phyloP scores from a whole-genome alignment of 2,329 filamentous ascomycete species.

The Ophiostoma sp. region DNA sequence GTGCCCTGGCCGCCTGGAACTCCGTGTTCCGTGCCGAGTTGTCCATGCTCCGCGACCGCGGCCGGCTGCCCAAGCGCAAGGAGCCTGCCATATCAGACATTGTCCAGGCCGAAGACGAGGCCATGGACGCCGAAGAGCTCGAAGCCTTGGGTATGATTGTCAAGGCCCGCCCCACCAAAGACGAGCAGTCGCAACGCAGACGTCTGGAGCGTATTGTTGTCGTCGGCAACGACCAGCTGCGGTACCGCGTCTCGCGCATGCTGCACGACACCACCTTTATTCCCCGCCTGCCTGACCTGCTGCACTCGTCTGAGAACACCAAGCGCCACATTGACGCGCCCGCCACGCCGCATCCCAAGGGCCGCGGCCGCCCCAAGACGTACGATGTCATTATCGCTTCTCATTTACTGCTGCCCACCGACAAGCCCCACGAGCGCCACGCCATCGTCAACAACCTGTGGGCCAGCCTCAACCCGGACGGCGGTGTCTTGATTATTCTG shows the following conservation, averaged over 20 bases:
- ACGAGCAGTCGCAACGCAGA: conserved; percentile 54
- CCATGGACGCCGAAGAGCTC: conserved; percentile 41
- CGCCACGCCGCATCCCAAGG: conserved; percentile 44
- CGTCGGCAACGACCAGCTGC: conserved; percentile 71
- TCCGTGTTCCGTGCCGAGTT: conserved; percentile 80
- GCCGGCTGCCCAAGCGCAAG: conserved; percentile 55
- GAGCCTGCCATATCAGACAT: conserved; percentile 33
- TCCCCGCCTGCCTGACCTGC: conserved; percentile 84
- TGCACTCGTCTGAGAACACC: conserved; percentile 63
- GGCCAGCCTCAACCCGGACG: conserved; percentile 78
- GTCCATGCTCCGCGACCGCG: conserved; percentile 63
- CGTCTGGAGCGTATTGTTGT: conserved; percentile 82
- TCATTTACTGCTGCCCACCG: conserved; percentile 74
- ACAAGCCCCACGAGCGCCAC: conserved; percentile 75
- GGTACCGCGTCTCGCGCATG: conserved; percentile 72
- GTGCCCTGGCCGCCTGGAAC: conserved; percentile 72
- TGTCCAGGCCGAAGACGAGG: conserved; percentile 53
- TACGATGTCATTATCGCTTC: conserved; percentile 91
- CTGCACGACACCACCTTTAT: conserved; percentile 90
- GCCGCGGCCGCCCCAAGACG: conserved; percentile 60
- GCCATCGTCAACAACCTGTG: conserved; percentile 84
- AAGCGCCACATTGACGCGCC: conserved; percentile 61
- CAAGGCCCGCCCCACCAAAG: neutral
- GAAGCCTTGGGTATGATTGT: neutral
- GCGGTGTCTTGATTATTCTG: conserved; percentile 80